Evolutionary conservation across 768 basidiomycete species (phyloP).

Genomic region (Auricularia sp.): DNA sequence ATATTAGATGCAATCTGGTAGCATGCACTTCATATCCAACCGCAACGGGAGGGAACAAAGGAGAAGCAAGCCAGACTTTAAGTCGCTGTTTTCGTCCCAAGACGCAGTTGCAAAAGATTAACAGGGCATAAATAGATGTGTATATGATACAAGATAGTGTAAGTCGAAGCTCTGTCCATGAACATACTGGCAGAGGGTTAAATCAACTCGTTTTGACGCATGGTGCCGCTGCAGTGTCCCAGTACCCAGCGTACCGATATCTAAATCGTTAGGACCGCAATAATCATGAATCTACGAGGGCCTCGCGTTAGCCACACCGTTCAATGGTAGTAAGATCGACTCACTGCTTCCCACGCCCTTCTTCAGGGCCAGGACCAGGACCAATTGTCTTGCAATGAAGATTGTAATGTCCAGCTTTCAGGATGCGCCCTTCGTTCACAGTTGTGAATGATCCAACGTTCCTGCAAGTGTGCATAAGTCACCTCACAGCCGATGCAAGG

Average conservation of each 20-base stretch:
- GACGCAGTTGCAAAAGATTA: too few species aligned
- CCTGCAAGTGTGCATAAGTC: neutral
- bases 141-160: too few species aligned
- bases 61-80: too few species aligned
- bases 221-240: too few species aligned
- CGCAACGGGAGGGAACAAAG: too few species aligned
- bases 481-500: neutral
- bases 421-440: neutral
- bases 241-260: neutral
- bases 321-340: neutral
- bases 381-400: neutral
- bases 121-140: too few species aligned
- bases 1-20: too few species aligned
- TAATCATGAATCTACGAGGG: neutral
- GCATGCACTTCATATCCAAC: too few species aligned
- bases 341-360: neutral
- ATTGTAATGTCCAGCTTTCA: neutral
- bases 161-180: too few species aligned
- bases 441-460: constrained; percentile 3
- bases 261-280: neutral
- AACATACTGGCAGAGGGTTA: too few species aligned
- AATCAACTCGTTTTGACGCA: too few species aligned
- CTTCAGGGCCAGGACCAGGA: neutral
- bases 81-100: too few species aligned
- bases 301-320: neutral